Conservation (phyloP, 225 moss, liverwort and hornwort genomes). For the Physcomitrellopsis africana region DNA sequence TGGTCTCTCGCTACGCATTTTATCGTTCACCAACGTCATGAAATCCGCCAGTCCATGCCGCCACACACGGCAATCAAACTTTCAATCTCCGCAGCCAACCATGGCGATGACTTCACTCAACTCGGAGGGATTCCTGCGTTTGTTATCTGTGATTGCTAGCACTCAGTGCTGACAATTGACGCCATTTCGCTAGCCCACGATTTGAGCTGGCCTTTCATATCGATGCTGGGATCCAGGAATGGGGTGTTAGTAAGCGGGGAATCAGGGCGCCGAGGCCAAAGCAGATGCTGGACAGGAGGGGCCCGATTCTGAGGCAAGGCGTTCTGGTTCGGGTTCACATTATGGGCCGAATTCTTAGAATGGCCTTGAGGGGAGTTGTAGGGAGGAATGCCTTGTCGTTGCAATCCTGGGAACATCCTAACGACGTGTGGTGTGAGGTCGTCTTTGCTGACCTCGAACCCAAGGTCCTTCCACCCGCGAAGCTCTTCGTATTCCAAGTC, state of each 20-base stretch:
- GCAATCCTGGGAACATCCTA: constrained; percentile 52
- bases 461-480: constrained; percentile 48
- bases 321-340: constrained; percentile 14
- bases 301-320: constrained; percentile 23
- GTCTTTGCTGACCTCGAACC: constrained; percentile 51
- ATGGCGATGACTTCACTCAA: background rate
- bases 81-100: constrained; percentile 17
- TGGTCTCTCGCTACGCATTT: background rate
- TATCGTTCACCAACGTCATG: background rate
- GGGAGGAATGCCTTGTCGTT: constrained; percentile 42
- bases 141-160: constrained; percentile 32
- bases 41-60: too few species aligned
- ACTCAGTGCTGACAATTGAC: constrained; percentile 49
- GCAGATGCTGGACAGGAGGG: constrained; percentile 33
- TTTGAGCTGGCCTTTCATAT: constrained; percentile 64
- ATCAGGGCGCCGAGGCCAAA: constrained; percentile 46
- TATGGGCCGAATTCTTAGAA: background rate
- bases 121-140: background rate
- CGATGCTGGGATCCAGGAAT: constrained; percentile 37
- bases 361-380: constrained; percentile 30
- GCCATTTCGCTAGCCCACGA: constrained; percentile 59
- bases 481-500: constrained; percentile 64
- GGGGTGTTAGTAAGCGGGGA: constrained; percentile 37
- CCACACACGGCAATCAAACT: too few species aligned
- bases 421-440: constrained; percentile 53